phyloP scores from a whole-genome alignment of 148 eudicot species.

The Rhododendron simsii region DNA sequence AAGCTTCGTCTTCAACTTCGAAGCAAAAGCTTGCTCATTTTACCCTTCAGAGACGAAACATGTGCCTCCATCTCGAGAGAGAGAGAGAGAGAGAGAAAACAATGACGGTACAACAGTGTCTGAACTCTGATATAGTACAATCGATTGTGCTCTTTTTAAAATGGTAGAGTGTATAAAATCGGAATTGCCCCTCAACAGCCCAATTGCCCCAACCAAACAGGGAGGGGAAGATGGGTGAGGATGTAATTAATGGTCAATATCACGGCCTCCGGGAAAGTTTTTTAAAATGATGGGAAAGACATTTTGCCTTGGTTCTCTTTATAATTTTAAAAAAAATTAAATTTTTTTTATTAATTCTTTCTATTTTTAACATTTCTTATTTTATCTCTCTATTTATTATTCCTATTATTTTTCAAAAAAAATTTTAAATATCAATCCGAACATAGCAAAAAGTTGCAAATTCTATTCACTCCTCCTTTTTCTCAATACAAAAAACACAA shows the following conservation, averaged over 20 bases:
- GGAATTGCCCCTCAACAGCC: not conserved
- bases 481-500: not conserved
- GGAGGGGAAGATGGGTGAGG: not conserved
- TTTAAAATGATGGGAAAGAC: not conserved
- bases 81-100: not conserved
- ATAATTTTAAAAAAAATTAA: too few relatives aligned
- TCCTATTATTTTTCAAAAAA: too few relatives aligned
- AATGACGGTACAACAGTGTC: not conserved
- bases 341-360: too few relatives aligned
- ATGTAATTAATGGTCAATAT: not conserved
- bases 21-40: not conserved
- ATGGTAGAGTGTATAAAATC: not conserved
- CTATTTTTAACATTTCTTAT: too few relatives aligned
- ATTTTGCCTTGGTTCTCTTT: too few relatives aligned
- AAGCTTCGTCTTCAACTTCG: slow-evolving; percentile 2
- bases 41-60: not conserved
- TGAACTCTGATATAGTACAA: not conserved
- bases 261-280: not conserved
- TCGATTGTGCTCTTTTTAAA: not conserved
- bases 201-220: not conserved
- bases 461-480: not conserved
- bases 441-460: too few relatives aligned
- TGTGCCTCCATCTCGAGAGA: not conserved
- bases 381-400: too few relatives aligned
- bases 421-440: too few relatives aligned